These are phyloP conservation scores for Coemansia javaensis DNA, from an alignment of 192 early-diverging fungal species.

Conservation along the genomic window DNA sequence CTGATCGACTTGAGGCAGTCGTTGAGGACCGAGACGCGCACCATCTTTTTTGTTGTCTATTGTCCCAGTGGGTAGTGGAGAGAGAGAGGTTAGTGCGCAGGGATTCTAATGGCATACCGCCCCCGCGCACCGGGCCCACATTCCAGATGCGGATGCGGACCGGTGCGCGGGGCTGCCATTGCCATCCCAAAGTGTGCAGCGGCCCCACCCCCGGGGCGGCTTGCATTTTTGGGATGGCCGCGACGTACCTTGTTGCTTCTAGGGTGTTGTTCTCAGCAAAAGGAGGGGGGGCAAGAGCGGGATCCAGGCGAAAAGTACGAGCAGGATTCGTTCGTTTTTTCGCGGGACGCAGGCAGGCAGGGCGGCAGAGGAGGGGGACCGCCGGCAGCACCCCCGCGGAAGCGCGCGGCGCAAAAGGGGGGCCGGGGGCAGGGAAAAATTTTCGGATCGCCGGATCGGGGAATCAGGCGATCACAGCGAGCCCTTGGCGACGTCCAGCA, in stretches of 20 bases:
- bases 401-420: not conserved
- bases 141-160: too few relatives aligned
- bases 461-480: conserved; percentile 11
- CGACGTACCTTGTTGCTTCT: conserved; percentile 5
- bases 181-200: conserved; percentile 27
- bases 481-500: conserved; percentile 56
- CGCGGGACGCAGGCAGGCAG: too few relatives aligned
- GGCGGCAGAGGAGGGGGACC: too few relatives aligned
- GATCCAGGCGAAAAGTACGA: not conserved
- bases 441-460: not conserved
- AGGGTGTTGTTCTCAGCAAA: not conserved
- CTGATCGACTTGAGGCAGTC: conserved; percentile 98
- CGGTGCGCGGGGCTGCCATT: not conserved
- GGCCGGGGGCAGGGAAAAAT: conserved; percentile 1
- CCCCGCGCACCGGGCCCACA: too few relatives aligned
- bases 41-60: conserved; percentile 66
- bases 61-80: not conserved
- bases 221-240: conserved; percentile 27
- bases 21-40: conserved; percentile 93
- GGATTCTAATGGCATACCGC: not conserved
- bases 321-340: too few relatives aligned
- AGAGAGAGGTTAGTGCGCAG: not conserved
- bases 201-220: too few relatives aligned
- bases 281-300: not conserved
- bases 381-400: too few relatives aligned